phyloP scores from a whole-genome alignment of 805 yeast species.

The Nakazawaea siamensis region DNA sequence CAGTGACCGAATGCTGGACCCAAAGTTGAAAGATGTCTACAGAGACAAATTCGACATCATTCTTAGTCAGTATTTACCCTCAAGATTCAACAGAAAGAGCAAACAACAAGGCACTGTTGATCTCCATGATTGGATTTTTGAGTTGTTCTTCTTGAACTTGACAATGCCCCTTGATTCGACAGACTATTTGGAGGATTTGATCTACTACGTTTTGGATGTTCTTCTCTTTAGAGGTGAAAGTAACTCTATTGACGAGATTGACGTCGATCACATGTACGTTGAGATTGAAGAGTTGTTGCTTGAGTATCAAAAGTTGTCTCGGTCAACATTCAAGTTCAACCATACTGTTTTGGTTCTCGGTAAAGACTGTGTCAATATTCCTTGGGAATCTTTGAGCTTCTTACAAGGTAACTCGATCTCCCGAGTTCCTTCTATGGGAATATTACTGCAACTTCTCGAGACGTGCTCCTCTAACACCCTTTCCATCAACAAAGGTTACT shows the following conservation, averaged over 20 bases:
- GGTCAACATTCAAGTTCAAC: conserved; percentile 14
- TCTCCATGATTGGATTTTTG: conserved; percentile 35
- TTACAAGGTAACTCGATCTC: conserved; percentile 51
- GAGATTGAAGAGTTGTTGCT: conserved; percentile 41
- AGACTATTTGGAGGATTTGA: conserved; percentile 50
- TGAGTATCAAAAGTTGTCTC: conserved; percentile 16
- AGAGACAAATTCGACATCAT: conserved; percentile 28
- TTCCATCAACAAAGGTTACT: conserved; percentile 31
- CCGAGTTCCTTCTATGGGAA: conserved; percentile 61
- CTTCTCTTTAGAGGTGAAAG: conserved; percentile 55
- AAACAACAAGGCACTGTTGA: conserved; percentile 12
- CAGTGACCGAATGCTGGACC: conserved; percentile 22
- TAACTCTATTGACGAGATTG: conserved; percentile 59
- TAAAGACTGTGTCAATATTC: conserved; percentile 56
- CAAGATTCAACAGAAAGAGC: conserved; percentile 25
- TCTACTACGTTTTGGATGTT: conserved; percentile 54
- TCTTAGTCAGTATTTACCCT: conserved; percentile 38
- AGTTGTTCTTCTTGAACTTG: conserved; percentile 42
- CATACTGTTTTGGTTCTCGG: conserved; percentile 72
- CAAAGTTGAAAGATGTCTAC: conserved; percentile 23
- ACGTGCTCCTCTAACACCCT: conserved; percentile 12
- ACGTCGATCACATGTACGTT: conserved; percentile 44
- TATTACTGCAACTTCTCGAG: conserved; percentile 31
- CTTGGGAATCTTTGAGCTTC: conserved; percentile 81
- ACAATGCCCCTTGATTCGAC: conserved; percentile 26